Evolutionary conservation across 148 eudicot genomes (phyloP), one percentile per base, ranked within the genome.

Genomic region (Heliosperma pusillum): DNA sequence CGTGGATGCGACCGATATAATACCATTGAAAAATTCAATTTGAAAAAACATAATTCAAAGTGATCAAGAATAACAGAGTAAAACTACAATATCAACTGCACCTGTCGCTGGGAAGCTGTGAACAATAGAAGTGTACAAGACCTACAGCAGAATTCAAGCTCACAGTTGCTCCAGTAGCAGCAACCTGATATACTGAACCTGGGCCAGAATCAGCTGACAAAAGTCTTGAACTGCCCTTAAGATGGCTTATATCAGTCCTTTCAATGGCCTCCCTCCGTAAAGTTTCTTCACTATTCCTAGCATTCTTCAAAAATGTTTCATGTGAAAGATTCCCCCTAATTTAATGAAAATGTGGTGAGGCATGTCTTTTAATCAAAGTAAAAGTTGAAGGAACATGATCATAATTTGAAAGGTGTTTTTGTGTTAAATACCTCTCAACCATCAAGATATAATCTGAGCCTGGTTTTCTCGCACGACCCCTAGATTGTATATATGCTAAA

Each of bases 141-240:
- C 98, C 97, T 81, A 95, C 98, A 68, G 98, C 96, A 82, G 98
- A 95, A 85, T 92, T 95, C 77, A 92, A 86, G 87, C 98, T 95
- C 82, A 95, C 98, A 81, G 91, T 86, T 77, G 98, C 98, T 72
- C 98, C 98, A 69, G 98, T 95, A 45, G 98, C 87, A 85, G 93
- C 88, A 76, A 95, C 97, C 80, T 89, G 88, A 78, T 95, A 95
- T 78, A 95, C 85, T 45, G 93, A 76, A 74, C 83, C 93, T 30
- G 90, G 84, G 69, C 78, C 71, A 57, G 80, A 61, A 67, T 92
- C 91, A 66, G 75, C 88, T 44, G 95, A 87, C 58, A 88, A 80
- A 58, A 89, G 79, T 71, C 85, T 85, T 76, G 93, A 75, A 47
- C 83, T 77, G 45, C 81, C 98, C 83, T 88, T 90, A 50, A 95